phyloP scores from a whole-genome alignment of 2,329 filamentous ascomycete genomes.

The Fusarium clavum region DNA sequence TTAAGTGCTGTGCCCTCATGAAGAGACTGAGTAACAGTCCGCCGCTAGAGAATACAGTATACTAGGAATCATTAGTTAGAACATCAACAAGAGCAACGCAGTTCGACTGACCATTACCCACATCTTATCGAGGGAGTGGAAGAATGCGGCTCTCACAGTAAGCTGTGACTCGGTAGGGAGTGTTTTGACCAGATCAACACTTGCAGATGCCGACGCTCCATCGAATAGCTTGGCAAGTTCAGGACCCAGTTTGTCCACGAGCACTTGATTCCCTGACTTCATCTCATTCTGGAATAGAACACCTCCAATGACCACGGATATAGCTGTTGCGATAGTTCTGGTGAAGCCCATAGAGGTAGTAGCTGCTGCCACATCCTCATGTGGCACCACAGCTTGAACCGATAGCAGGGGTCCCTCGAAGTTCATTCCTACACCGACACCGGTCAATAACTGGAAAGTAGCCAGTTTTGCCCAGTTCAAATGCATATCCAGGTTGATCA shows the following conservation, averaged over 20 bases:
- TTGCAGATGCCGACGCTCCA: conserved; percentile 67
- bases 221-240: conserved; percentile 61
- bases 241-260: conserved; percentile 60
- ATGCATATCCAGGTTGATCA: conserved; percentile 66
- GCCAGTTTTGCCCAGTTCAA: conserved; percentile 61
- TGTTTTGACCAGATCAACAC: conserved; percentile 61
- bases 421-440: conserved; percentile 71
- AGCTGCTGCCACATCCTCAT: conserved; percentile 70
- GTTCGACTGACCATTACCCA: conserved; percentile 47
- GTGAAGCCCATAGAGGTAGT: conserved; percentile 72
- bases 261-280: conserved; percentile 58
- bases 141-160: conserved; percentile 44
- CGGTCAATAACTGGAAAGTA: conserved; percentile 68
- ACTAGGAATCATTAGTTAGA: conserved; percentile 14
- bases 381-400: conserved; percentile 71
- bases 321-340: conserved; percentile 71
- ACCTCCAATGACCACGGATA: conserved; percentile 75
- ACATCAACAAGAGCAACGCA: too few relatives aligned
- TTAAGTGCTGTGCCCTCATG: conserved; percentile 40
- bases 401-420: conserved; percentile 73
- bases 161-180: conserved; percentile 35
- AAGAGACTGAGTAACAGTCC: conserved; percentile 37
- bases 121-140: conserved; percentile 40
- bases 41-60: conserved; percentile 31
- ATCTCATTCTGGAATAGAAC: conserved; percentile 79